These are phyloP conservation scores for Fusarium hostae DNA, from an alignment of 2,329 filamentous ascomycete genomes.

Conservation along the genomic window DNA sequence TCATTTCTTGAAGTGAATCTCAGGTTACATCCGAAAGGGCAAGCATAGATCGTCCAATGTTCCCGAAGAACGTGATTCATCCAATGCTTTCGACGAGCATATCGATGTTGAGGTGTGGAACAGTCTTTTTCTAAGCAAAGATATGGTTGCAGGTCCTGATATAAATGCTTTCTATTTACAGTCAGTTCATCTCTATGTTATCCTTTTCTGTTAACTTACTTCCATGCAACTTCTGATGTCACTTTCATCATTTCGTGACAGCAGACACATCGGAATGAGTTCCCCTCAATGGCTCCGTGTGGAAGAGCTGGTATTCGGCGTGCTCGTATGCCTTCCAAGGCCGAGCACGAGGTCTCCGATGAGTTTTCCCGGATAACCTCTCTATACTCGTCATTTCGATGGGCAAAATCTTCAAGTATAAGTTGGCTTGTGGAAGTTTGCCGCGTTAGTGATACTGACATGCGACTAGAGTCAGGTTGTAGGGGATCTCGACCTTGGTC, in stretches of 20 bases:
- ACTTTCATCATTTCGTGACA: not conserved
- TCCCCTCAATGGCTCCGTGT: not conserved
- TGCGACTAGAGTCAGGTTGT: not conserved
- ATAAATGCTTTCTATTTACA: not conserved
- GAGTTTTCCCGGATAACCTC: not conserved
- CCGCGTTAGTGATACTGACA: not conserved
- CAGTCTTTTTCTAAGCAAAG: not conserved
- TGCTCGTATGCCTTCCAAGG: no score
- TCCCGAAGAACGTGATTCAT: not conserved
- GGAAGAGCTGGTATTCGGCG: not conserved
- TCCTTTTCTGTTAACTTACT: not conserved
- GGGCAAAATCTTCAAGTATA: no score
- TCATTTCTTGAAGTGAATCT: fast-evolving
- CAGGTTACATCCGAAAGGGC: not conserved
- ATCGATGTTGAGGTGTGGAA: not conserved
- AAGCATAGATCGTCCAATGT: not conserved
- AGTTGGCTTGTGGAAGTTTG: not conserved
- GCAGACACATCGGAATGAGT: not conserved
- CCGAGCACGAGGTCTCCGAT: not conserved
- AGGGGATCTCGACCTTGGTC: not conserved
- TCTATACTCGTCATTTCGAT: no score
- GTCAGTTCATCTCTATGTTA: not conserved
- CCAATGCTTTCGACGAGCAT: not conserved
- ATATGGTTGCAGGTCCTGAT: not conserved
- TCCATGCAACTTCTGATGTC: not conserved